Conservation (phyloP, 495 filamentous ascomycete species). For the Penicillium turbatum region DNA sequence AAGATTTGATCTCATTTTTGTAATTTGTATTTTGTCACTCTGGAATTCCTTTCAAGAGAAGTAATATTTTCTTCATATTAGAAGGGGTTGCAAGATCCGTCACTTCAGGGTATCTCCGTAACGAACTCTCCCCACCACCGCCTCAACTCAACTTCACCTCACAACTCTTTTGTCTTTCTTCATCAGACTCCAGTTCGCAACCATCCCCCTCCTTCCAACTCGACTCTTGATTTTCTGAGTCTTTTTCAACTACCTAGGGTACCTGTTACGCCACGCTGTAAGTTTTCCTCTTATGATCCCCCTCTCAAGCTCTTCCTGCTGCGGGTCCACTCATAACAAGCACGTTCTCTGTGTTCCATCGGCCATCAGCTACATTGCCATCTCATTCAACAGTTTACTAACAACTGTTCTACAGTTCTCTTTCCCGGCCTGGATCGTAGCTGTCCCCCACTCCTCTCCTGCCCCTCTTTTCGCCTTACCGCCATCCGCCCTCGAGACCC, state of each 20-base stretch:
- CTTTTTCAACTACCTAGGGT: background rate
- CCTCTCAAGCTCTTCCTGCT: conserved; percentile 22
- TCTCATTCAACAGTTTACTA: conserved; percentile 5
- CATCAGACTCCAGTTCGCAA: conserved; percentile 3
- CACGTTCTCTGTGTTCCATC: conserved; percentile 3
- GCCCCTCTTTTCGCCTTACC: conserved; percentile 18
- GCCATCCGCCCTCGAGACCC: conserved; percentile 17
- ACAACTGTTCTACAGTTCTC: conserved; percentile 1
- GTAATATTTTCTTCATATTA: too few relatives aligned
- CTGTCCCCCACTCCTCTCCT: conserved; percentile 3
- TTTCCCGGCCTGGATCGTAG: background rate
- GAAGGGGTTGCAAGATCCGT: background rate
- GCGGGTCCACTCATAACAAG: conserved; percentile 27
- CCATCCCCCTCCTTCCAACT: background rate
- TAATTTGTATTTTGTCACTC: background rate
- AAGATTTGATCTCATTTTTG: background rate
- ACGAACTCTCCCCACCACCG: conserved; percentile 24
- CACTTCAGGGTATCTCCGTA: conserved; percentile 3
- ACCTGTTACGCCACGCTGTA: background rate
- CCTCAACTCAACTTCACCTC: conserved; percentile 12
- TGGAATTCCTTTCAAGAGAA: background rate
- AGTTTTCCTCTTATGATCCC: conserved; percentile 16
- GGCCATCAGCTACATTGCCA: conserved; percentile 9
- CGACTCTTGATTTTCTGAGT: background rate
- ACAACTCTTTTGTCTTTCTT: conserved; percentile 9